A percentile compares a stretch with the other conserved stretches of the same genome.
Conservation (phyloP, 169 alveolate species). For the Eimeria praecox region DNA sequence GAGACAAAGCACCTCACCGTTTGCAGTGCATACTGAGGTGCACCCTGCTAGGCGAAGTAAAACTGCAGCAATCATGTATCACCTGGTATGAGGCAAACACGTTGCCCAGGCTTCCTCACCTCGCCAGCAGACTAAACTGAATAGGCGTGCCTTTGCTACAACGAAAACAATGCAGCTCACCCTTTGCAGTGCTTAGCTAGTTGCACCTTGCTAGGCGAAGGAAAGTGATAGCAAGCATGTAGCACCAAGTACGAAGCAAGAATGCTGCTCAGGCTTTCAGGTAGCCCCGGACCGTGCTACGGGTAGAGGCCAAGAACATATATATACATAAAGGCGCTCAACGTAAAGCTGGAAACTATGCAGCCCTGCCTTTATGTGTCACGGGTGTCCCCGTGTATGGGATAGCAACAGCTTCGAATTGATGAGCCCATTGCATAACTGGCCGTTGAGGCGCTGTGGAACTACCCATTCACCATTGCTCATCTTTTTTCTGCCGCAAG, state of each 20-base stretch:
- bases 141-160: background rate
- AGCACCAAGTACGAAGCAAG: background rate
- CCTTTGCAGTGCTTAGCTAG: background rate
- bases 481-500: no score
- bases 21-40: background rate
- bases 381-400: no score
- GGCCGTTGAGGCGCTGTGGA: no score
- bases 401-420: no score
- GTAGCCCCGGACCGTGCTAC: no score
- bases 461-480: no score
- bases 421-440: no score
- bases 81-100: background rate
- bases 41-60: background rate
- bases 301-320: no score
- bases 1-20: background rate
- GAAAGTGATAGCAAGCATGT: background rate
- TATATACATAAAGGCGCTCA: no score
- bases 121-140: background rate
- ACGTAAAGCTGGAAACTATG: no score
- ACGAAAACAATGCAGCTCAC: background rate
- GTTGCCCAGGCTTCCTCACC: background rate
- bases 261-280: background rate
- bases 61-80: background rate
- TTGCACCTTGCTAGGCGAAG: background rate
- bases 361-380: no score